These are phyloP conservation scores for Colletotrichum salicis DNA, from an alignment of 2,329 filamentous ascomycete genomes.

Conservation along the genomic window DNA sequence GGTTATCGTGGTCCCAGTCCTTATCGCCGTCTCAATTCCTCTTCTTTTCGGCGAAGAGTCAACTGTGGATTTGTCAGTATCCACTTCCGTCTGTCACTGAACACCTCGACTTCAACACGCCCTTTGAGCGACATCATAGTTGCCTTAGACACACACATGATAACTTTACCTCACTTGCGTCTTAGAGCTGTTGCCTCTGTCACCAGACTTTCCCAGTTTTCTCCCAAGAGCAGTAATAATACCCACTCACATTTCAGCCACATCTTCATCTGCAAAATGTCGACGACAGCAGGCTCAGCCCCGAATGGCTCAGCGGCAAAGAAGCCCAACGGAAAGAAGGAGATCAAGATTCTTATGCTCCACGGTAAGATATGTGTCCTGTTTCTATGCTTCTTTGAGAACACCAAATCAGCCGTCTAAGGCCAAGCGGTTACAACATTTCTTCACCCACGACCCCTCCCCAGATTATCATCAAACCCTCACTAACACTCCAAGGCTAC, in stretches of 20 bases:
- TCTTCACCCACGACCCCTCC: background rate
- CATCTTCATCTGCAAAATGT: slow-evolving; percentile 16
- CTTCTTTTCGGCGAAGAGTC: slow-evolving; percentile 28
- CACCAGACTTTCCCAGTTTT: background rate
- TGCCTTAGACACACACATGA: slow-evolving; percentile 3
- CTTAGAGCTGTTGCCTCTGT: background rate
- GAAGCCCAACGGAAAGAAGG: slow-evolving; percentile 54
- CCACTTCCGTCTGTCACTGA: slow-evolving; percentile 3
- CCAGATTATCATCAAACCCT: background rate
- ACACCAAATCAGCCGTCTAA: background rate
- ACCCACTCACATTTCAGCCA: background rate
- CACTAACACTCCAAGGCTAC: slow-evolving; percentile 67
- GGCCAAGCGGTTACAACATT: background rate
- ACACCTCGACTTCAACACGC: background rate
- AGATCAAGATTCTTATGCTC: slow-evolving; percentile 79
- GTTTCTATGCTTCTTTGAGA: background rate
- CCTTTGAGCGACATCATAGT: background rate
- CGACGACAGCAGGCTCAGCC: slow-evolving; percentile 13
- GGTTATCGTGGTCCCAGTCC: background rate
- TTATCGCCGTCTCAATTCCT: background rate
- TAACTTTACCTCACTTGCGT: background rate
- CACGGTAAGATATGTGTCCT: slow-evolving; percentile 63
- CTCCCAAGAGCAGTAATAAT: background rate
- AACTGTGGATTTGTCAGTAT: slow-evolving; percentile 23
- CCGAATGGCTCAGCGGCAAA: slow-evolving; percentile 39